Base-by-base conservation (phyloP, 176 grass and related monocot genomes). In the Oryza nivara region DNA sequence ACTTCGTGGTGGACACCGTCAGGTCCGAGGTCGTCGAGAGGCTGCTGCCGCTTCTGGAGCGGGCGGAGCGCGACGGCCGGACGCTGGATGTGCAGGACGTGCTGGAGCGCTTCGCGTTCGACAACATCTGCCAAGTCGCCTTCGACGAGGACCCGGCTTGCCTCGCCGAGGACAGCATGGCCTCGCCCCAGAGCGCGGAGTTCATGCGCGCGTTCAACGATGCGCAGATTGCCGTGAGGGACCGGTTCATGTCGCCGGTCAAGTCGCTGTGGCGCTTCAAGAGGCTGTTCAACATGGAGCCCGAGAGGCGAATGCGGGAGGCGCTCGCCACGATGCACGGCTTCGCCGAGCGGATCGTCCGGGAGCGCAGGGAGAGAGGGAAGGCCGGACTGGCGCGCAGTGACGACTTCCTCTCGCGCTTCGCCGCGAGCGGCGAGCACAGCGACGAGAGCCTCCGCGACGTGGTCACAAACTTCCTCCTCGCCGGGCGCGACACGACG, bases 21-120 rank as follows among this genome's bases (percentile, higher is more conserved):
- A 67, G 90, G 60, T 83, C 23, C 22, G 92, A 89, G 72, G 43
- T 86, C 40, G 22, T 79, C 6, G 49, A 87, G 13, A 72, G 86
- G 13, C 81, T 97, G 36, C 52, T 94, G 13, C 95, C 95, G 0
- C 40, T 94, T 64, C 77, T 91, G 23, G 74, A 46, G 10, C 77
- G 47, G 14, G 84, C 81, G 2, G 69, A 2, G 11, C 6, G 17
- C 6, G 61, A 87, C 3, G 68, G 47, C 2, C 68, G 49, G 11
- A 76, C 80, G 7, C 61, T 97, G 58, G 84, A 97, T 67, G 7
- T 97, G 28, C 85, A 94, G 41, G 88, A 94, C 73, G 81, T 86
- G 43, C 83, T 97, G 0, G 92, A 92, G 86, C 88, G 90, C 49
- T 94, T 97, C 76, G 86, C 81, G 4, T 97, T 97, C 82, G 92